These are phyloP conservation scores for Paspalum notatum DNA, from an alignment of 176 grass and related monocot genomes.

Conservation along the genomic window DNA sequence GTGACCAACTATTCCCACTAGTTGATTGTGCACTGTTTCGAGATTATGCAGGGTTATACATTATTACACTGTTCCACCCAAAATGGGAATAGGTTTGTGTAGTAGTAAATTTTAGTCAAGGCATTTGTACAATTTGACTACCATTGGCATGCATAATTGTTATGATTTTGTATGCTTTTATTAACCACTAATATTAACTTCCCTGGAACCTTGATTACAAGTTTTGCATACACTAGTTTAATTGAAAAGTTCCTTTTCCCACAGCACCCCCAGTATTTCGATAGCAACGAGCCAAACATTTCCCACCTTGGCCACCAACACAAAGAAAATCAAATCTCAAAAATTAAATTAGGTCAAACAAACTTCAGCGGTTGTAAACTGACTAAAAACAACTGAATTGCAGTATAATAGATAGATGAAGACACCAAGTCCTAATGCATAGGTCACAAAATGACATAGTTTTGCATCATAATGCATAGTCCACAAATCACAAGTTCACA, in stretches of 20 bases:
- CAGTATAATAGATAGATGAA: no score
- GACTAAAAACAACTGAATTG: no score
- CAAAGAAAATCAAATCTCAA: background rate
- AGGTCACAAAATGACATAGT: no score
- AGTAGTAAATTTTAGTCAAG: conserved; percentile 5
- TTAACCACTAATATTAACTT: background rate
- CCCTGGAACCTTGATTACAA: background rate
- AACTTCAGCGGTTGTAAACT: background rate
- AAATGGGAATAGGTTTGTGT: background rate
- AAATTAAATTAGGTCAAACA: background rate
- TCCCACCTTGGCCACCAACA: background rate
- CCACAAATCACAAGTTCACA: no score
- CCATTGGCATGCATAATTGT: background rate
- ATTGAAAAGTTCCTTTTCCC: background rate
- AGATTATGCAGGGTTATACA: no score
- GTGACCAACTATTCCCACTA: background rate
- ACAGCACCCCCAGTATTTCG: background rate
- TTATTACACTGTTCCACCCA: no score
- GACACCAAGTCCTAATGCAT: no score
- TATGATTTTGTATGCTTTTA: background rate
- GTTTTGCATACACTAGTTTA: background rate
- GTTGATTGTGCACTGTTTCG: background rate
- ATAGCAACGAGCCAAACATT: background rate
- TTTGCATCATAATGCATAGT: no score
- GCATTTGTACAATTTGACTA: background rate